phyloP scores from a whole-genome alignment of 1,284 basidiomycete species.

The Sporisorium iseilematis-ciliati region DNA sequence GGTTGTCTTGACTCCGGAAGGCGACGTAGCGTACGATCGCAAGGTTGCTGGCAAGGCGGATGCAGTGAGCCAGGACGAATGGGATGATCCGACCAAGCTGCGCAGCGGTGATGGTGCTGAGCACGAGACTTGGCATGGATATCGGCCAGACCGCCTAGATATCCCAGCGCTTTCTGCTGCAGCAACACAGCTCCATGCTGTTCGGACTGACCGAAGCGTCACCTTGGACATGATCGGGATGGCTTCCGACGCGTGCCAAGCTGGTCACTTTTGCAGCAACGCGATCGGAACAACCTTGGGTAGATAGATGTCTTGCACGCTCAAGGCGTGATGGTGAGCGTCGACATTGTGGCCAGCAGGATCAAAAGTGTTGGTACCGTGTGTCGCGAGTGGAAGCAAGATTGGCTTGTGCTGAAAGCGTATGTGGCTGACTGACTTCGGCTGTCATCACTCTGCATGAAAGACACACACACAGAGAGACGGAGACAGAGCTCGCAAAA shows the following conservation, averaged over 20 bases:
- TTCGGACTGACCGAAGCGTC: constrained; percentile 21
- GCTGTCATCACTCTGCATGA: constrained; percentile 11
- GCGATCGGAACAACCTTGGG: neutral
- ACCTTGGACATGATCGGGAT: constrained; percentile 10
- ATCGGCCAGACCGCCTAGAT: neutral
- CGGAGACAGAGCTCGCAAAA: neutral
- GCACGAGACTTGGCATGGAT: neutral
- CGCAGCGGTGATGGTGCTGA: neutral
- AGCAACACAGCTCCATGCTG: constrained; percentile 1
- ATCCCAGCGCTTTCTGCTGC: neutral
- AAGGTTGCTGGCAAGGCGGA: neutral
- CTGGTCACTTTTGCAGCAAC: neutral
- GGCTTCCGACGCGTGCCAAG: neutral
- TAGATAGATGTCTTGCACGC: neutral
- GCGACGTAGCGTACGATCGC: constrained; percentile 35
- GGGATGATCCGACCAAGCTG: neutral
- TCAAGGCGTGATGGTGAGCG: neutral
- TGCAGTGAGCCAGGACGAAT: neutral
- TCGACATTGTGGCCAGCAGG: neutral
- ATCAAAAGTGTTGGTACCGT: neutral
- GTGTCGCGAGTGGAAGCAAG: neutral
- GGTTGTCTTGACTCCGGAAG: constrained; percentile 48
- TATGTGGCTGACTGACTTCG: neutral
- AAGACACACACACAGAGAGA: neutral
- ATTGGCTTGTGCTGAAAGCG: constrained; percentile 1